A percentile compares a stretch with the other conserved stretches of the same genome.
Conservation (phyloP, 495 filamentous ascomycete genomes). For the Aspergillus ostianus region DNA sequence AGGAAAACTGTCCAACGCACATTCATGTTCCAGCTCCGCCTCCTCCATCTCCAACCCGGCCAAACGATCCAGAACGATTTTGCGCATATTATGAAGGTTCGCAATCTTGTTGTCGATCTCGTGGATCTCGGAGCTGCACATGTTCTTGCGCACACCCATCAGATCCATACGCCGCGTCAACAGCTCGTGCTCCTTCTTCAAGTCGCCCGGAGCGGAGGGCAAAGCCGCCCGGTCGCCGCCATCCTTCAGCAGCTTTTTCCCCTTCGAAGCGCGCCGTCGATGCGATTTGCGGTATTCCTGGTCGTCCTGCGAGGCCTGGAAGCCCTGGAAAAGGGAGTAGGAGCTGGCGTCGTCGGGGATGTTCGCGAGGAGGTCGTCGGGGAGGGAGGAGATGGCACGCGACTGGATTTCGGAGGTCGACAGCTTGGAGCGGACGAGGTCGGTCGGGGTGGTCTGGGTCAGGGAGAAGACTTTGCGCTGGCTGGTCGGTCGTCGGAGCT, state of each 20-base stretch:
- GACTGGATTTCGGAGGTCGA: constrained; percentile 93
- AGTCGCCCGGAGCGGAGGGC: constrained; percentile 61
- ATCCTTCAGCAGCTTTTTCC: constrained; percentile 71
- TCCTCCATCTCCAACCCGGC: constrained; percentile 92
- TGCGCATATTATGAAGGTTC: constrained; percentile 90
- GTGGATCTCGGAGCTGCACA: constrained; percentile 93
- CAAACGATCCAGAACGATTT: constrained; percentile 86
- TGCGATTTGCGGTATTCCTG: constrained; percentile 62
- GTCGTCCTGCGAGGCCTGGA: constrained; percentile 77
- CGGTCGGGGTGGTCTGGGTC: constrained; percentile 81
- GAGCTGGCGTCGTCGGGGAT: constrained; percentile 81
- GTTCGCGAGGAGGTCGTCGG: constrained; percentile 84
- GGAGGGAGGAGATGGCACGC: constrained; percentile 81
- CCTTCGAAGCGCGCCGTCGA: constrained; percentile 65
- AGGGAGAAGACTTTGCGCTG: constrained; percentile 90
- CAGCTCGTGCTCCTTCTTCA: constrained; percentile 74
- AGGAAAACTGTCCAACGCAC: constrained; percentile 44
- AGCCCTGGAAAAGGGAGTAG: constrained; percentile 95
- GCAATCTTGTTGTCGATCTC: constrained; percentile 97
- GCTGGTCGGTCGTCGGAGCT: constrained; percentile 74
- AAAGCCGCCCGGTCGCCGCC: constrained; percentile 48
- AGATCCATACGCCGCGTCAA: constrained; percentile 84
- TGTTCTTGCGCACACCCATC: constrained; percentile 91
- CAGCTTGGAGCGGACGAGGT: constrained; percentile 88
- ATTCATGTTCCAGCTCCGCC: constrained; percentile 80